A percentile compares a stretch with the other conserved stretches of the same genome.
Conservation (phyloP, 1,284 basidiomycete genomes). For the Tetrapyrgos nigripes region DNA sequence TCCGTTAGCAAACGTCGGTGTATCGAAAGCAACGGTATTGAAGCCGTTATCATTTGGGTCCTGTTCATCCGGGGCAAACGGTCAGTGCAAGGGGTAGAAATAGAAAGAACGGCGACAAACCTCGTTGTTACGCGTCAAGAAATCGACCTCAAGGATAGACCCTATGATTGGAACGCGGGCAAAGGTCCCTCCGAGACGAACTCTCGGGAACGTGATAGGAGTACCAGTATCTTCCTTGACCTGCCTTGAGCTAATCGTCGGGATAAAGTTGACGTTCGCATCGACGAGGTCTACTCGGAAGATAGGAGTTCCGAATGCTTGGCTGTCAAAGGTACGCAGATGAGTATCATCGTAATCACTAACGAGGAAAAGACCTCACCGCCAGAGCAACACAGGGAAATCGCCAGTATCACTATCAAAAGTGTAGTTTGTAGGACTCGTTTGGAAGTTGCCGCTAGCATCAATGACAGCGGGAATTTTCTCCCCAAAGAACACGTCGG, state of each 20-base stretch:
- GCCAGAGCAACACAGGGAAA: slow-evolving; percentile 35
- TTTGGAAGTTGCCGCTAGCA: slow-evolving; percentile 33
- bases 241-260: slow-evolving; percentile 41
- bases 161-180: slow-evolving; percentile 44
- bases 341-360: slow-evolving; percentile 5
- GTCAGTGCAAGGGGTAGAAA: slow-evolving; percentile 20
- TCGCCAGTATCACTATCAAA: slow-evolving; percentile 36
- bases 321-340: slow-evolving; percentile 59
- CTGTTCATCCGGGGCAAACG: background rate
- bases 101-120: slow-evolving; percentile 30
- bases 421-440: slow-evolving; percentile 40
- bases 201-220: slow-evolving; percentile 4
- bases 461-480: slow-evolving; percentile 36
- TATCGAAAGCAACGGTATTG: slow-evolving; percentile 38
- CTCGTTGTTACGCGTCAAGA: slow-evolving; percentile 43
- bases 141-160: slow-evolving; percentile 41
- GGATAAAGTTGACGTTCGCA: slow-evolving; percentile 34
- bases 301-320: slow-evolving; percentile 48
- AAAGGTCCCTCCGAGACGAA: slow-evolving; percentile 17
- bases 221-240: background rate
- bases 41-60: background rate
- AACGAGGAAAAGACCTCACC: slow-evolving; percentile 18
- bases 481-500: slow-evolving; percentile 38
- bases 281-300: slow-evolving; percentile 49
- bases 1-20: slow-evolving; percentile 47